A percentile compares a stretch with the other conserved stretches of the same genome.
Evolutionary conservation across 2,329 filamentous ascomycete species (phyloP).

Genomic region (Lecanosticta acicola): DNA sequence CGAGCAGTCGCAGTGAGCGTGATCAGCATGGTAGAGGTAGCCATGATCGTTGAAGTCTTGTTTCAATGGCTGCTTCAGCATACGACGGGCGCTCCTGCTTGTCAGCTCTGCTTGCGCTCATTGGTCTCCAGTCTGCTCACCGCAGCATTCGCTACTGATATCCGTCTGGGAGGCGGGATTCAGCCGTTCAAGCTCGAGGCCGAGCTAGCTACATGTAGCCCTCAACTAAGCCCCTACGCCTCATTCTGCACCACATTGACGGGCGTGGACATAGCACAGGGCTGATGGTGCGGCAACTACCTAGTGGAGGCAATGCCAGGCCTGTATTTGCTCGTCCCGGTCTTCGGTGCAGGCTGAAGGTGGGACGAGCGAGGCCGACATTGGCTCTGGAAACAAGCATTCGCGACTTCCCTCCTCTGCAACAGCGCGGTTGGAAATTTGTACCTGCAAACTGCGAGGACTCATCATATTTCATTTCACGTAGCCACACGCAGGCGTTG

Average conservation of each 20-base stretch:
- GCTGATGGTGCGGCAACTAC: not conserved
- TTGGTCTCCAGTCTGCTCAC: conserved; percentile 4
- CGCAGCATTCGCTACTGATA: conserved; percentile 1
- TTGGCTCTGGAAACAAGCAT: no score
- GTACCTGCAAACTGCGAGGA: not conserved
- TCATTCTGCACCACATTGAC: conserved; percentile 9
- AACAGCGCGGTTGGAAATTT: not conserved
- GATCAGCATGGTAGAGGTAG: not conserved
- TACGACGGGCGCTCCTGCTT: not conserved
- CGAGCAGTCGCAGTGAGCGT: not conserved
- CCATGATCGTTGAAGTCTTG: not conserved
- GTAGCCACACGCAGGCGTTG: not conserved
- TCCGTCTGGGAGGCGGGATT: not conserved
- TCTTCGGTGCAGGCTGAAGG: not conserved
- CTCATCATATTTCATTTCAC: not conserved
- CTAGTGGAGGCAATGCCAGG: not conserved
- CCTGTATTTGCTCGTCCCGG: not conserved
- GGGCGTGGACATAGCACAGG: conserved; percentile 1
- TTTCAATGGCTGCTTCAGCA: not conserved
- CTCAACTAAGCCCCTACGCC: conserved; percentile 5
- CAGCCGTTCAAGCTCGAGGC: no score
- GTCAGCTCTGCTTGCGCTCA: not conserved
- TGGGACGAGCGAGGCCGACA: no score
- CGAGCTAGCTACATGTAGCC: no score
- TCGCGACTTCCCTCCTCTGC: not conserved